Conservation (phyloP, 2,329 filamentous ascomycete genomes). For the Exophiala alcalophila region DNA sequence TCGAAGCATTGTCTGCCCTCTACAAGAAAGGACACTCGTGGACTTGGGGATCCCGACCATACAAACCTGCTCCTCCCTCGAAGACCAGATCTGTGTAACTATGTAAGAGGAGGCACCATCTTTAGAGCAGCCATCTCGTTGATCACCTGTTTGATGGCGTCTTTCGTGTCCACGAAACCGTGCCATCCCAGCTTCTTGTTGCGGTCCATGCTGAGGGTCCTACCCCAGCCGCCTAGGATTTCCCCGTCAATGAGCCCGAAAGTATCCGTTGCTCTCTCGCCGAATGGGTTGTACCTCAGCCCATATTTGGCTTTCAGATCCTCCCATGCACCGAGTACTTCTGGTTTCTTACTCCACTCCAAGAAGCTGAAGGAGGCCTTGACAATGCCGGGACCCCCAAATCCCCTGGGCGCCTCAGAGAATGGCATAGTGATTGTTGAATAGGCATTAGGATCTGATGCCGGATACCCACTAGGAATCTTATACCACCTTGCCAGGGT, state of each 20-base stretch:
- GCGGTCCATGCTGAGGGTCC: constrained; percentile 27
- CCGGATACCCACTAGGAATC: constrained; percentile 36
- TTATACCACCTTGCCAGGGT: constrained; percentile 47
- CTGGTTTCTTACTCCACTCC: constrained; percentile 46
- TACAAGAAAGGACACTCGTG: too few relatives aligned
- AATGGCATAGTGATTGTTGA: constrained; percentile 26
- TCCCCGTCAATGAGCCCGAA: constrained; percentile 16
- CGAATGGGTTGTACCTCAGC: constrained; percentile 31
- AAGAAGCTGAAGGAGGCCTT: constrained; percentile 43
- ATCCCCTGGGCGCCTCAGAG: constrained; percentile 10
- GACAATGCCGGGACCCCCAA: constrained; percentile 40
- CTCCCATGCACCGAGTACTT: constrained; percentile 47
- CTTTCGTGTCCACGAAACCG: constrained; percentile 28
- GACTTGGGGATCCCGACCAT: too few relatives aligned
- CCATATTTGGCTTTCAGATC: constrained; percentile 43
- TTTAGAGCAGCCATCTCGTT: constrained; percentile 24
- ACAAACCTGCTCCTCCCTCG: too few relatives aligned
- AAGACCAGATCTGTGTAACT: too few relatives aligned
- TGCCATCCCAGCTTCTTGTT: constrained; percentile 21
- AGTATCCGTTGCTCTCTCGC: constrained; percentile 7
- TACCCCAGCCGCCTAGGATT: constrained; percentile 22
- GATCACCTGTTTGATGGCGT: constrained; percentile 27
- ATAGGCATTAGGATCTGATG: constrained; percentile 24
- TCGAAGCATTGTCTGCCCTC: too few relatives aligned
- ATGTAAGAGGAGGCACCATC: constrained; percentile 20